phyloP scores from a whole-genome alignment of 2,329 filamentous ascomycete species.

The Neophaeococcomyces mojaviensis region DNA sequence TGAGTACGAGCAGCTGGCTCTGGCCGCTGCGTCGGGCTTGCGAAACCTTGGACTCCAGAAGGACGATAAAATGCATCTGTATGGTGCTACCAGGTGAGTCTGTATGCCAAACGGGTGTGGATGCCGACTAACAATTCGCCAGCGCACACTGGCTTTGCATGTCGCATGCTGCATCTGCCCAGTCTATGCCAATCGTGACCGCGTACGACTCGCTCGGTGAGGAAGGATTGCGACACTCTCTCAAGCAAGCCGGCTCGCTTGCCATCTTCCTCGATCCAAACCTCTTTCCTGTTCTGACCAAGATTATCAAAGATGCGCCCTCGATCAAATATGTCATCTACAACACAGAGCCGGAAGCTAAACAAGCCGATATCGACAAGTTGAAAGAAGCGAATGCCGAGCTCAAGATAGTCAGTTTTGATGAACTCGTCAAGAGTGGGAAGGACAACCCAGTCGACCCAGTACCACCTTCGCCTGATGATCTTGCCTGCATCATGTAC shows the following conservation, averaged over 20 bases:
- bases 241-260: conserved; percentile 27
- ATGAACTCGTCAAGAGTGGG: conserved; percentile 44
- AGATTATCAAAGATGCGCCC: conserved; percentile 46
- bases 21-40: conserved; percentile 65
- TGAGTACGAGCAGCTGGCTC: conserved; percentile 65
- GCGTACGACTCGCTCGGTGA: conserved; percentile 31
- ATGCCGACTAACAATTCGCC: conserved; percentile 18
- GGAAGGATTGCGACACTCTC: conserved; percentile 29
- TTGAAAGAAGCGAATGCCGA: conserved; percentile 44
- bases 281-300: conserved; percentile 42
- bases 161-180: conserved; percentile 70
- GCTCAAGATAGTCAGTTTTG: conserved; percentile 44
- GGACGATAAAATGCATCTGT: conserved; percentile 67
- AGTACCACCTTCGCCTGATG: conserved; percentile 60
- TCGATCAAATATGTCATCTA: conserved; percentile 48
- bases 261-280: conserved; percentile 30
- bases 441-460: conserved; percentile 61
- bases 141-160: conserved; percentile 77
- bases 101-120: background rate
- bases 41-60: conserved; percentile 64
- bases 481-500: conserved; percentile 67
- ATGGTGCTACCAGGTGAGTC: conserved; percentile 68
- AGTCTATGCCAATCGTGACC: conserved; percentile 86
- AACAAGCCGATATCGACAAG: conserved; percentile 43
- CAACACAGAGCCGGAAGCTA: conserved; percentile 43